These are phyloP conservation scores for Exophiala sideris DNA, from an alignment of 2,329 filamentous ascomycete species.

Conservation along the genomic window DNA sequence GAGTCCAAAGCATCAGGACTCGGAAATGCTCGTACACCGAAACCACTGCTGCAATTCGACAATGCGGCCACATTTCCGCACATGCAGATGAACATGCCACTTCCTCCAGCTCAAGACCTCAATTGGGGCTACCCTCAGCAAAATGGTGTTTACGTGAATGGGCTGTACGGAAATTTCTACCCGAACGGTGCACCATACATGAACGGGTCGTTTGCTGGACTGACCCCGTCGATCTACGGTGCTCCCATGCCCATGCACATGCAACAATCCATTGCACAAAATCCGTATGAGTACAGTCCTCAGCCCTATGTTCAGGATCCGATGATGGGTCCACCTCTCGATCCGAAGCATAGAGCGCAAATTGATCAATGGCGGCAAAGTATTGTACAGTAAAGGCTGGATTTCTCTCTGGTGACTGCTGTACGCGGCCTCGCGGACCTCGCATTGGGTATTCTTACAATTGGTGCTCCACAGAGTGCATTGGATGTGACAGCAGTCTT, in stretches of 20 bases:
- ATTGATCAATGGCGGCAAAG: conserved; percentile 58
- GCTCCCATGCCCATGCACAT: conserved; percentile 24
- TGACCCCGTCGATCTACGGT: conserved; percentile 7
- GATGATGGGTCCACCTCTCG: conserved; percentile 38
- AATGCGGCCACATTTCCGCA: not conserved
- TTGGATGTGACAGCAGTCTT: too few relatives aligned
- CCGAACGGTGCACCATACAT: conserved; percentile 15
- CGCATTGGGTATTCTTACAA: too few relatives aligned
- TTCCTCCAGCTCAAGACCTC: conserved; percentile 5
- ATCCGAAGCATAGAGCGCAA: conserved; percentile 51
- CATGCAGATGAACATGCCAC: not conserved
- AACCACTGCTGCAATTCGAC: conserved; percentile 2
- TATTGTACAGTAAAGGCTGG: conserved; percentile 17
- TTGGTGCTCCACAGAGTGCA: too few relatives aligned
- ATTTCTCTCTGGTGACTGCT: not conserved
- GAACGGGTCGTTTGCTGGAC: conserved; percentile 2
- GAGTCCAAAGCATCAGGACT: conserved; percentile 11
- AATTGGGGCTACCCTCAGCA: conserved; percentile 12
- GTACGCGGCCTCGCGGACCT: too few relatives aligned
- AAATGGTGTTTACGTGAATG: conserved; percentile 9
- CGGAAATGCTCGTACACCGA: not conserved
- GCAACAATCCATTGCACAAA: conserved; percentile 12
- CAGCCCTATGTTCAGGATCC: conserved; percentile 23
- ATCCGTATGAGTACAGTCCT: conserved; percentile 17
- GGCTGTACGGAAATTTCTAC: conserved; percentile 9